These are phyloP conservation scores for Salisapilia sapeloensis DNA, from an alignment of 352 stramenopile species.

Conservation along the genomic window DNA sequence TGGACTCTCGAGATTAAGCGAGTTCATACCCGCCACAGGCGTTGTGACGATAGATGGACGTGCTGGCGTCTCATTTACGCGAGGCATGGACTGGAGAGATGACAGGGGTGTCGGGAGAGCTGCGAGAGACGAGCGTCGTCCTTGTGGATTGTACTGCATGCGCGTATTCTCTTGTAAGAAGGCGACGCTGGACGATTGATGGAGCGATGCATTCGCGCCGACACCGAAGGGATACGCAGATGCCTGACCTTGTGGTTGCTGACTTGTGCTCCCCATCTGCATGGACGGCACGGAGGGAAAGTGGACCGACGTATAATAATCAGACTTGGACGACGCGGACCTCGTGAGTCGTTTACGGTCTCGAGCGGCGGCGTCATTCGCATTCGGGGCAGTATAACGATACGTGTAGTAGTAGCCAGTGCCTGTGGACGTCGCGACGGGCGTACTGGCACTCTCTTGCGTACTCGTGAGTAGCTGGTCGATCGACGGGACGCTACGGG, in stretches of 20 bases:
- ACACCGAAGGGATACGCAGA: no score
- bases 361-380: constrained; percentile 19
- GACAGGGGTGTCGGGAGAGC: constrained; percentile 28
- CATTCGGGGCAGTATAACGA: background rate
- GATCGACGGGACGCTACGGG: constrained; percentile 10
- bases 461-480: constrained; percentile 20
- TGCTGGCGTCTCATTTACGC: no score
- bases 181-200: constrained; percentile 20
- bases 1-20: constrained; percentile 33
- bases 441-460: no score
- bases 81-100: no score
- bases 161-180: constrained; percentile 9
- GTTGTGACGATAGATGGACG: constrained; percentile 22
- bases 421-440: background rate
- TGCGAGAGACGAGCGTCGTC: constrained; percentile 25
- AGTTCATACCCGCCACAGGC: constrained; percentile 59
- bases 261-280: no score
- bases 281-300: no score
- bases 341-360: constrained; percentile 54
- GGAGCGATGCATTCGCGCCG: no score
- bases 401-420: constrained; percentile 1
- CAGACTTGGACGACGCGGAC: constrained; percentile 53
- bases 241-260: no score
- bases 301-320: constrained; percentile 48
- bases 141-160: constrained; percentile 13